Base-by-base conservation (phyloP, 2,329 filamentous ascomycete species). In the Pseudomassariella vexata region DNA sequence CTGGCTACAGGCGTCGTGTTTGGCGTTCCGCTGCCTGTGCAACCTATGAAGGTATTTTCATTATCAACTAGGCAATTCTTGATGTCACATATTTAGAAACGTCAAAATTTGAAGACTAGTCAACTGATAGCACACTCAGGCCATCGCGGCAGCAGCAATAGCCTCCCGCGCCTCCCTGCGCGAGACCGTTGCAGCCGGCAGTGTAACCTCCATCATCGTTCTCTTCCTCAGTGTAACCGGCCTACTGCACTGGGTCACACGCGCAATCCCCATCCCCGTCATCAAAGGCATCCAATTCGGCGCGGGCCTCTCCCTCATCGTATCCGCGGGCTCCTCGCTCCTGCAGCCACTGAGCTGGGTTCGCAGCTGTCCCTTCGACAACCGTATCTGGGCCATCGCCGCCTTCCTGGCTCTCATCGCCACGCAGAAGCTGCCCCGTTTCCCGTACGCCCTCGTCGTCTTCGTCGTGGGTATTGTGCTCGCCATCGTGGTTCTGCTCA, bases 241-340 rank as follows among this genome's bases (percentile, higher is more conserved):
- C 1, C 60, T 92, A n/a, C 65, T 95, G 19, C 70, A 70, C 36
- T 82, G 79, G 70, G 79, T 86, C 31, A 80, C 84, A 7, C 62
- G 67, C n/a, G 67, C 79, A 10, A 82, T 94, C 7, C 90, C 90
- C 1, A 76, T 89, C 10, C 85, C 89, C 0, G 83, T 96, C 1
- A 81, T 96, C 32, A 95, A 94, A 54, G 90, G 90, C 19, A 95
- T 96, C 44, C 92, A 96, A 59, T 77, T 95, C 28, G 90, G 90
- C 22, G 90, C 90, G 5, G 90, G 90, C 2, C 66, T 96, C 28
- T 87, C 83, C 11, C 71, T 96, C 11, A 74, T 88, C 33, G 71
- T 94, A 36, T 83, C 85, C 9, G 85, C 87, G 6, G 87, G 85
- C 3, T 66, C 70, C 1, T 73, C 66, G 28, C 70, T 94, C 36